These are phyloP conservation scores for Hordeum vulgare DNA, from an alignment of 176 grass and related monocot species.

Conservation along the genomic window DNA sequence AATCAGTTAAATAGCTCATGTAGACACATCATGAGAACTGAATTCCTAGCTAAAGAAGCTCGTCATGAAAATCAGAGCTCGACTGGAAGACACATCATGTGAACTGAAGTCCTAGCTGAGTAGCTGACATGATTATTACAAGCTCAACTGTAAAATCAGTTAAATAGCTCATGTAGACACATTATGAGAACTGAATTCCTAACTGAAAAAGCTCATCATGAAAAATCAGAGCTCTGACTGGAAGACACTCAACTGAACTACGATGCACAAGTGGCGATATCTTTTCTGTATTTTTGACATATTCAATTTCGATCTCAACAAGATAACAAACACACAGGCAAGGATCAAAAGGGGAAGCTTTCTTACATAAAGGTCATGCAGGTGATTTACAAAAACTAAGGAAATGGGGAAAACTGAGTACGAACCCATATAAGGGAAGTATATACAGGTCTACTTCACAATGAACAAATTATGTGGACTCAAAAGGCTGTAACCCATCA, in stretches of 20 bases:
- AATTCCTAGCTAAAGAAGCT: neutral
- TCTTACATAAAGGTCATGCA: neutral
- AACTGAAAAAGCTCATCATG: neutral
- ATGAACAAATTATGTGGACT: neutral
- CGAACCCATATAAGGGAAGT: too few species aligned
- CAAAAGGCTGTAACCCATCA: neutral
- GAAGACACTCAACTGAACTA: neutral
- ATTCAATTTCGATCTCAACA: neutral
- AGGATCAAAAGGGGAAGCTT: neutral
- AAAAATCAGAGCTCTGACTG: neutral
- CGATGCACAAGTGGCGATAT: too few species aligned
- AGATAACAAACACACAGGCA: neutral
- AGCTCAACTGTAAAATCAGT: neutral
- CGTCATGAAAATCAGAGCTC: too few species aligned
- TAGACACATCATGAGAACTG: neutral
- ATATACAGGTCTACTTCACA: neutral
- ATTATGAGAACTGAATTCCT: neutral
- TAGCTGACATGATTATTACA: neutral
- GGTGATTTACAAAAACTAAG: too few species aligned
- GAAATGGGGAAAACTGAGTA: too few species aligned
- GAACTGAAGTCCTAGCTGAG: neutral
- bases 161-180: neutral
- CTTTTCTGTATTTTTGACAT: neutral
- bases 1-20: neutral
- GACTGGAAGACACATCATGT: neutral